Conservation (phyloP, 2,329 filamentous ascomycete species). For the Colletotrichum phormii region DNA sequence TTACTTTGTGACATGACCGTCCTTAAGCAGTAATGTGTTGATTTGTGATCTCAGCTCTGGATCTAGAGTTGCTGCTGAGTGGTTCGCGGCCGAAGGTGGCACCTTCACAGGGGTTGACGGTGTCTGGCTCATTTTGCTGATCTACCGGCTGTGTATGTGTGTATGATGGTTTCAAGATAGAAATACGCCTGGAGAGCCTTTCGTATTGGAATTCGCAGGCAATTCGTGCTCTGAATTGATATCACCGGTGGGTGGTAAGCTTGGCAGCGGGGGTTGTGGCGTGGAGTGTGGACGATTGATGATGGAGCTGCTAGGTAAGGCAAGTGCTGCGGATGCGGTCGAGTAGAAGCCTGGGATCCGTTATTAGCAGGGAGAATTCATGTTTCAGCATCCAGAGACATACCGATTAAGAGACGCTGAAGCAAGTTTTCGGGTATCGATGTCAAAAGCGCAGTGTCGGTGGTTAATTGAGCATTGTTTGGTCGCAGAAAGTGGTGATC, state of each 20-base stretch:
- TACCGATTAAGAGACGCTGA: neutral
- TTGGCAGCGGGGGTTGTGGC: neutral
- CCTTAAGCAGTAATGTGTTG: conserved; percentile 67
- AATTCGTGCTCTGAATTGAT: neutral
- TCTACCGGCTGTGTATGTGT: conserved; percentile 1
- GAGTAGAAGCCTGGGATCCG: neutral
- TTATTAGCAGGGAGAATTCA: neutral
- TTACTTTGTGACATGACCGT: conserved; percentile 71
- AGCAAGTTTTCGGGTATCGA: neutral
- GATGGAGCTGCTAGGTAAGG: neutral
- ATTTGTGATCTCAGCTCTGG: conserved; percentile 72
- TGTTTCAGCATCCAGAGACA: neutral
- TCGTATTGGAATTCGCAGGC: neutral
- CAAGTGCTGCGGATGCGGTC: neutral
- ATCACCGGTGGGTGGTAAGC: neutral
- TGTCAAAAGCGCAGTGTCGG: neutral
- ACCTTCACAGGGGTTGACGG: conserved; percentile 71
- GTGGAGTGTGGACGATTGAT: neutral
- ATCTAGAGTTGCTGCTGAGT: conserved; percentile 71
- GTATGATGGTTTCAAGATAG: neutral
- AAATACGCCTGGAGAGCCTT: neutral
- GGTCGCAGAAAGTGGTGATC: conserved; percentile 10
- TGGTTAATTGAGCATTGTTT: conserved; percentile 20
- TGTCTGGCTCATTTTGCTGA: conserved; percentile 50
- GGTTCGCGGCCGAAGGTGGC: conserved; percentile 67